These are phyloP conservation scores for Nigrograna mackinnonii DNA, from an alignment of 2,329 filamentous ascomycete genomes.

Conservation along the genomic window DNA sequence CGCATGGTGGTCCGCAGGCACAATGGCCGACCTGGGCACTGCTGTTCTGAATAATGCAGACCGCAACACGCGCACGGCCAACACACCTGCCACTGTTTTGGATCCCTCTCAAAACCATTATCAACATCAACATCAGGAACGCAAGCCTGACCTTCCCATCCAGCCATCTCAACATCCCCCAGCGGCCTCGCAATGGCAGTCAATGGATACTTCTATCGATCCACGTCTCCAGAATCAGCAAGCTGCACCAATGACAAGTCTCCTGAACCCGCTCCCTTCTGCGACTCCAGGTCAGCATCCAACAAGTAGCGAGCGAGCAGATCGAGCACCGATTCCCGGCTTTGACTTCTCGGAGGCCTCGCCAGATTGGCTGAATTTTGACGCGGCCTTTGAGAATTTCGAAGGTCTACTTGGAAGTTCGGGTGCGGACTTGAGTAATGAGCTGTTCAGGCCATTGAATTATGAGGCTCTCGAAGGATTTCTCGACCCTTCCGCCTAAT, in stretches of 20 bases:
- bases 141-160: slow-evolving; percentile 8
- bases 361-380: slow-evolving; percentile 44
- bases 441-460: slow-evolving; percentile 40
- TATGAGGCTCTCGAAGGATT: slow-evolving; percentile 36
- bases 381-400: slow-evolving; percentile 45
- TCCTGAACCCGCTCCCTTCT: slow-evolving; percentile 31
- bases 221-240: slow-evolving; percentile 33
- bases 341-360: slow-evolving; percentile 38
- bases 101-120: not conserved
- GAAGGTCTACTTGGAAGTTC: slow-evolving; percentile 41
- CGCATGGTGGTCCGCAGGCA: slow-evolving; percentile 51
- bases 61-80: slow-evolving; percentile 37
- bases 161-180: slow-evolving; percentile 11
- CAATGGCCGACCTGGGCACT: slow-evolving; percentile 47
- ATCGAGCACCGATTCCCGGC: slow-evolving; percentile 20
- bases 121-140: not conserved
- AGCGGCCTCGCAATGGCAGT: slow-evolving; percentile 24
- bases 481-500: not conserved
- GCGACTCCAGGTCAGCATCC: slow-evolving; percentile 39
- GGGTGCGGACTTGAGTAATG: slow-evolving; percentile 42
- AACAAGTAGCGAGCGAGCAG: slow-evolving; percentile 39
- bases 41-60: slow-evolving; percentile 45
- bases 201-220: slow-evolving; percentile 31
- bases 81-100: slow-evolving; percentile 29
- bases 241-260: slow-evolving; percentile 27